Base-by-base conservation (phyloP, 768 basidiomycete genomes). In the Tylopilus felleus region DNA sequence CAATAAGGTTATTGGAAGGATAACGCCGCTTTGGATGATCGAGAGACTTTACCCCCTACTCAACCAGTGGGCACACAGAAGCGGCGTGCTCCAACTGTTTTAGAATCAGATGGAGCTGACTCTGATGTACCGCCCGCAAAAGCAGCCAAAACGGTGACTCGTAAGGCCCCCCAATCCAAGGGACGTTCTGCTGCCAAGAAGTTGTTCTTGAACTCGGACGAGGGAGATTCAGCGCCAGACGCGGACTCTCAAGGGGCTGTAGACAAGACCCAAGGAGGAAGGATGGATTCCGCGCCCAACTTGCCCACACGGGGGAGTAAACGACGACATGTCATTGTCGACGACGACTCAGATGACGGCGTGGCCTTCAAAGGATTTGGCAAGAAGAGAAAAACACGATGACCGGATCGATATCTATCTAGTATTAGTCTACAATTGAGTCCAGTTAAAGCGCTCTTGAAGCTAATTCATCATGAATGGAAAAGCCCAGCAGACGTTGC, bases 401-500 rank as follows among this genome's bases (percentile, higher is more conserved):
- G 38, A 43, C 9, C n/a, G n/a, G 7, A 42, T 47, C 6, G 14
- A 9, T n/a, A 51, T 53, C 42, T 55, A 58, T 38, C 17, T 10
- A 28, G 33, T 56, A 53, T 22, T 41, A n/a, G n/a, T 22, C 33
- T 57, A 60, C 40, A 10, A 4, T 3, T 27, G 41, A 53, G 23
- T 25, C 5, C 22, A 13, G 27, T 41, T 53, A 58, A 29, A 25
- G 36, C 2, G 44, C n/a, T 40, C 35, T 51, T 65, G 55, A 40
- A 45, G 57, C 65, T 49, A 93, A 63, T 71, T 90, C 88, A 45
- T 87, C 82, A 57, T 91, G 82, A 59, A 93, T 85, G 23, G 88
- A 90, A 72, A 94, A 95, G 16, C 84, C 84, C 12, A 93, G 77
- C 57, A 93, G 69, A 54, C 93, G 76, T 66, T 95, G 93, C 5